phyloP scores from a whole-genome alignment of 768 basidiomycete genomes.

The Amylocystis lapponica region DNA sequence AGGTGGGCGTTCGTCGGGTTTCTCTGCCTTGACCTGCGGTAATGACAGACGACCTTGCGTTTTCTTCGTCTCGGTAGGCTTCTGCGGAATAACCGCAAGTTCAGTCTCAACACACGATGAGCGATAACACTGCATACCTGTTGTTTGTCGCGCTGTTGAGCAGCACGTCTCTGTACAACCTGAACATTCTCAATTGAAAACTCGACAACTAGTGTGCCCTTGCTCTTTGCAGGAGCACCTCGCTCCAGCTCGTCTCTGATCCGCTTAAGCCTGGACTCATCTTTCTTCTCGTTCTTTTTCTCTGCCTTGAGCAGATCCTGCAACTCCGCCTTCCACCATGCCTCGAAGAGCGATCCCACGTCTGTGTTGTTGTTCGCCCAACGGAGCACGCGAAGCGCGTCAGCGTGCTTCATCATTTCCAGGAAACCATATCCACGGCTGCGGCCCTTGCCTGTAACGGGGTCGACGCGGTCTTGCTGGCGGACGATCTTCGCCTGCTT shows the following conservation, averaged over 20 bases:
- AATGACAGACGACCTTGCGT: constrained; percentile 10
- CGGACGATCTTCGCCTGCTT: constrained; percentile 92
- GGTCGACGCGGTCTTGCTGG: constrained; percentile 83
- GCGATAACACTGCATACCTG: constrained; percentile 11
- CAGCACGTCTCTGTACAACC: constrained; percentile 73
- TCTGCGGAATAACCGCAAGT: background rate
- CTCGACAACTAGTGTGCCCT: constrained; percentile 74
- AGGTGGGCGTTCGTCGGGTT: constrained; percentile 29
- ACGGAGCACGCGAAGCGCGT: constrained; percentile 84
- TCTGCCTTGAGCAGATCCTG: constrained; percentile 53
- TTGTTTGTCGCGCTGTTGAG: constrained; percentile 39
- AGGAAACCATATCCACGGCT: constrained; percentile 96
- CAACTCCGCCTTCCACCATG: constrained; percentile 84
- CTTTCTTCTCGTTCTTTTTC: constrained; percentile 39
- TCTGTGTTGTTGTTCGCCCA: constrained; percentile 91
- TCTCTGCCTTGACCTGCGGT: constrained; percentile 17
- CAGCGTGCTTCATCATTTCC: constrained; percentile 82
- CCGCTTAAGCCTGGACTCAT: constrained; percentile 49
- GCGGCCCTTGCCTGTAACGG: constrained; percentile 78
- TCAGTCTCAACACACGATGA: constrained; percentile 8
- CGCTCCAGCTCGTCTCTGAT: constrained; percentile 50
- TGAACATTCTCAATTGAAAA: constrained; percentile 95
- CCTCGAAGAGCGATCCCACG: constrained; percentile 56
- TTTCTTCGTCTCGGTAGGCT: constrained; percentile 5
- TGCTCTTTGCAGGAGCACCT: constrained; percentile 37